Base-by-base conservation (phyloP, 2,329 filamentous ascomycete genomes). In the Triangularia setosa region DNA sequence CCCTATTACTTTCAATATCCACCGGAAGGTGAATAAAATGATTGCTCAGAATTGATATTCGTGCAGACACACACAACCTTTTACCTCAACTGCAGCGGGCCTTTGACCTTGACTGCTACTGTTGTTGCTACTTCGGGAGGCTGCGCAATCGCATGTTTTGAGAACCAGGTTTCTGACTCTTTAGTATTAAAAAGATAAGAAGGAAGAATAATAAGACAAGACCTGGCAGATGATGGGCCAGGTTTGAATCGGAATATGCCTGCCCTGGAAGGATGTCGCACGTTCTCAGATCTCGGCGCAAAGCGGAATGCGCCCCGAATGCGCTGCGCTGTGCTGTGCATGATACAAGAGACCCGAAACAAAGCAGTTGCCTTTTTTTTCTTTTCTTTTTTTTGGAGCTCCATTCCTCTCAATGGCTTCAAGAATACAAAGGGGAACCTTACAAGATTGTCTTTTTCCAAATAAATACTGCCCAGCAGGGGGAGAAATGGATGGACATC, bases 221-320 rank as follows among this genome's bases (percentile, higher is more conserved):
- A 48, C n/a, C 40, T 48, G 40, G 40, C 40, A 48, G 40, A 48
- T 48, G 40, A 23, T 18, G n/a, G 40, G n/a, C 40, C 21, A 21
- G 40, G 21, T 21, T 48, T 40, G 9, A 48, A 48, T 48, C 40
- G 40, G 40, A 48, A 48, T 48, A n/a, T 48, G 40, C n/a, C 40
- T 23, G 40, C 40, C 40, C 40, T 48, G 40, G 11, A 48, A 48
- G 40, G 21, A 48, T 18, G 21, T 21, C n/a, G 40, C 40, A 48
- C 40, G 21, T 48, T 48, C 40, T 48, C 40, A 48, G 40, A 33
- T 59, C 18, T 58, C 40, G 58, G 58, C 58, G 58, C 58, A 60
- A 60, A 60, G 25, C 58, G 58, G 35, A 53, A 60, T 60, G 58
- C 58, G 58, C 58, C 40, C 40, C 52, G 52, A 27, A 55, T 55